Base-by-base conservation (phyloP, 768 basidiomycete genomes). In the Lactarius vividus region DNA sequence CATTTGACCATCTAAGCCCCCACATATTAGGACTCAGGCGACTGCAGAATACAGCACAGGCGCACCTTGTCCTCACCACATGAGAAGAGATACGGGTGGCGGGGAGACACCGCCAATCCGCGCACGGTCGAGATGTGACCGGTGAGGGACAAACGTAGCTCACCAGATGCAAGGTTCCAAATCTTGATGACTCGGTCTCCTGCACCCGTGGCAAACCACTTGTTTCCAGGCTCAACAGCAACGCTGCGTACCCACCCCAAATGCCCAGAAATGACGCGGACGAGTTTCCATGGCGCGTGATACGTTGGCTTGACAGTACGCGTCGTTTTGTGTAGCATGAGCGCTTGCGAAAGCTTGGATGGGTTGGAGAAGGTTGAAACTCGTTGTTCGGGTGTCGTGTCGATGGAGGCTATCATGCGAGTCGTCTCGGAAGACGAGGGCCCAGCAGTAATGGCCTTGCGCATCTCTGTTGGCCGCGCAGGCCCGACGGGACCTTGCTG, bases 111-210 rank as follows among this genome's bases (percentile, higher is more conserved):
- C 3, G 93, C 97, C 56, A 99, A 77, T 0, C 97, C 97, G 40
- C 97, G 83, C 18, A 99, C 96, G 2, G 97, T 98, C 26, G 92
- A 94, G 49, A 99, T 99, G 74, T 99, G 97, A 3, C 97, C 97
- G 16, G 97, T 99, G 70, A 99, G 78, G 26, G 92, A 94, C n/a
- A 99, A 79, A 76, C 94, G 97, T 72, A 98, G 81, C 77, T 98
- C 96, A n/a, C 97, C 97, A 2, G 89, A 91, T 10, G 97, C 97
- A 71, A 99, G 74, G 75, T 99, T 96, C 97, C 97, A 98, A 11
- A 99, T 94, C 80, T 99, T 98, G 74, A 99, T 91, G 39, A 99
- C 96, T 28, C 97, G 86, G 77, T 98, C 97, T 3, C 97, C 97
- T 0, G 97, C 97, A 65, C 97, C 97, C 0, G 95, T 95, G 1